Evolutionary conservation across 352 stramenopile genomes (phyloP), one percentile per base, ranked within the genome.

Genomic region (Phytophthora megakarya): DNA sequence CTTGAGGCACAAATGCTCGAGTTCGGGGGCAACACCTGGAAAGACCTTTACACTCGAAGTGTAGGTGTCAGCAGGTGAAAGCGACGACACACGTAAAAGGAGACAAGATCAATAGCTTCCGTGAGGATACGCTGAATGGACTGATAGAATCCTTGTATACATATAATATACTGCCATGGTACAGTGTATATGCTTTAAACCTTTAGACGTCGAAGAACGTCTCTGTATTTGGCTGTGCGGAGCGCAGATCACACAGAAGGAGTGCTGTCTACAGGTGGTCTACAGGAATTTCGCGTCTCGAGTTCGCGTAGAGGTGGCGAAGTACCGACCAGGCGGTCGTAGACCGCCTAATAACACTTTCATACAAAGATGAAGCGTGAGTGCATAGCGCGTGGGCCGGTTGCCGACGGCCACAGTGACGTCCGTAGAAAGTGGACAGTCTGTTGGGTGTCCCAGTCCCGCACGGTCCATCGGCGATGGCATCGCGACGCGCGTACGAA

Each of bases 21-120:
- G 18, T 62, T 67, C 59, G 50, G 39, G 62, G 40, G 33, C 32
- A 62, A 49, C 50, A 66, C 48, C 48, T 66, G 45, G 57, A 45
- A 55, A 67, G 35, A 50, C 40, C 50, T 62, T 50, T 67, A 67
- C 61, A 23, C 22, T 49, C n/a, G n/a, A n/a, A n/a, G n/a, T n/a
- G n/a, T n/a, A n/a, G n/a, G n/a, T 35, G 30, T 11, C 30, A 12
- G 30, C 13, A 32, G 26, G 26, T 32, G 5, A 32, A 9, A 32
- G 26, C 9, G 26, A 32, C 26, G 26, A 32, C 26, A 12, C 30
- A n/a, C n/a, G n/a, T n/a, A n/a, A n/a, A n/a, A n/a, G n/a, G n/a
- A n/a, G n/a, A n/a, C n/a, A n/a, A n/a, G n/a, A n/a, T n/a, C 30
- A 3, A 35, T 11, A 35, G 13, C 30, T 35, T 35, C 13, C 8